Conservation (phyloP, 2,329 filamentous ascomycete genomes). For the Colletotrichum lentis region DNA sequence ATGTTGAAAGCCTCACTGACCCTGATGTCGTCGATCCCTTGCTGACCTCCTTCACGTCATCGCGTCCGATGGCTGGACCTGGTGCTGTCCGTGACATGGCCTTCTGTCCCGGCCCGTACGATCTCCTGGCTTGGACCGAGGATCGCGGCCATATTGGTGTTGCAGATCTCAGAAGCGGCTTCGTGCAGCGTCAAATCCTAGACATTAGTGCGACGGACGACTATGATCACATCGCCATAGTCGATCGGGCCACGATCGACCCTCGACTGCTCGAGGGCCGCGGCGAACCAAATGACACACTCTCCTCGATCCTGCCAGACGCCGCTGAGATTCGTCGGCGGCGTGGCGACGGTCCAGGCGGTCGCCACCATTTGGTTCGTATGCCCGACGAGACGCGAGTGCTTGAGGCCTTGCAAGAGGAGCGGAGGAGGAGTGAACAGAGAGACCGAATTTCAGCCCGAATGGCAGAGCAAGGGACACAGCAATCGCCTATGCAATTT, state of each 20-base stretch:
- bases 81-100: conserved; percentile 91
- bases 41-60: conserved; percentile 79
- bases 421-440: conserved; percentile 60
- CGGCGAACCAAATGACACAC: conserved; percentile 54
- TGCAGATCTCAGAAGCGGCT: conserved; percentile 74
- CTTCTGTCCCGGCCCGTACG: conserved; percentile 89
- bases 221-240: conserved; percentile 64
- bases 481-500: conserved; percentile 19
- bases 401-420: conserved; percentile 63
- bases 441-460: conserved; percentile 36
- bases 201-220: conserved; percentile 67
- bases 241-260: conserved; percentile 64
- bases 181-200: conserved; percentile 74
- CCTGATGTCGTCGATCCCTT: conserved; percentile 64
- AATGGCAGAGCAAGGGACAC: conserved; percentile 32
- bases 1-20: conserved; percentile 60
- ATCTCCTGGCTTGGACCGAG: conserved; percentile 93
- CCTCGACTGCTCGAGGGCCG: conserved; percentile 60
- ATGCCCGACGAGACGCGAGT: conserved; percentile 64
- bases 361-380: conserved; percentile 53
- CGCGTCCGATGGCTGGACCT: conserved; percentile 71
- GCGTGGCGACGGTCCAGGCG: conserved; percentile 27
- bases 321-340: conserved; percentile 40
- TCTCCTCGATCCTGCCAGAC: conserved; percentile 37
- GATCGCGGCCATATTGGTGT: conserved; percentile 80